These are phyloP conservation scores for Moesziomyces sp. DNA, from an alignment of 1,284 basidiomycete genomes.

Conservation along the genomic window DNA sequence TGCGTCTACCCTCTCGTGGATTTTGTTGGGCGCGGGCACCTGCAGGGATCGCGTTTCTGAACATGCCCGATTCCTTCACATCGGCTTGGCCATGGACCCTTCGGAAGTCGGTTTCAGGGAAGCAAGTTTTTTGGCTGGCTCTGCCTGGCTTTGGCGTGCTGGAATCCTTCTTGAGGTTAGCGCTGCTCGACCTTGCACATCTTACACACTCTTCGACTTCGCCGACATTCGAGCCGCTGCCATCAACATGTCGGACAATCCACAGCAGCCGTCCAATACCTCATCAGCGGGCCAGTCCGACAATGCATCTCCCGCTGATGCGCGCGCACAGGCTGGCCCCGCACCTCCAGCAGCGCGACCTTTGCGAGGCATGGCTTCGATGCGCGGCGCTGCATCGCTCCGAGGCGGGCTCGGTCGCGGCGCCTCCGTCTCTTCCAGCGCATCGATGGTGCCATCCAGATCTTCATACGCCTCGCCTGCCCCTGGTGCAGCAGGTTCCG, in stretches of 20 bases:
- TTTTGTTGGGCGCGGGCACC: too few species aligned
- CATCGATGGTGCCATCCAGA: conserved; percentile 42
- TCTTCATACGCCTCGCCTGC: conserved; percentile 42
- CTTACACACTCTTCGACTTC: too few species aligned
- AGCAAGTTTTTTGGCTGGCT: too few species aligned
- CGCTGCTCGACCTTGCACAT: too few species aligned
- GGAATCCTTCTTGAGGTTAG: too few species aligned
- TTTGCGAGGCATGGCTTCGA: conserved; percentile 30
- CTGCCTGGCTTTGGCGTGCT: too few species aligned
- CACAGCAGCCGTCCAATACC: conserved; percentile 26
- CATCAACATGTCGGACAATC: conserved; percentile 22
- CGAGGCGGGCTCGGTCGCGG: conserved; percentile 22
- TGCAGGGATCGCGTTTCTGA: too few species aligned
- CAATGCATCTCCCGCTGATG: conserved; percentile 3
- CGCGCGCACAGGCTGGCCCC: conserved; percentile 1
- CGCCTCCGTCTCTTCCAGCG: conserved; percentile 17
- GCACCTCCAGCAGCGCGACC: conserved; percentile 12
- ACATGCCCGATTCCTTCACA: too few species aligned
- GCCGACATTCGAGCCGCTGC: too few species aligned
- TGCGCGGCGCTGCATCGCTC: conserved; percentile 31
- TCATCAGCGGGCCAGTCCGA: conserved; percentile 9
- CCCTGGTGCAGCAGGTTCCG: conserved; percentile 13
- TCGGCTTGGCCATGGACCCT: too few species aligned
- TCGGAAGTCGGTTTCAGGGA: too few species aligned
- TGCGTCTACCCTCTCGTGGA: too few species aligned